Evolutionary conservation across 768 basidiomycete genomes (phyloP), one percentile per base, ranked within the genome.

Genomic region (Gloeophyllum trabeum): DNA sequence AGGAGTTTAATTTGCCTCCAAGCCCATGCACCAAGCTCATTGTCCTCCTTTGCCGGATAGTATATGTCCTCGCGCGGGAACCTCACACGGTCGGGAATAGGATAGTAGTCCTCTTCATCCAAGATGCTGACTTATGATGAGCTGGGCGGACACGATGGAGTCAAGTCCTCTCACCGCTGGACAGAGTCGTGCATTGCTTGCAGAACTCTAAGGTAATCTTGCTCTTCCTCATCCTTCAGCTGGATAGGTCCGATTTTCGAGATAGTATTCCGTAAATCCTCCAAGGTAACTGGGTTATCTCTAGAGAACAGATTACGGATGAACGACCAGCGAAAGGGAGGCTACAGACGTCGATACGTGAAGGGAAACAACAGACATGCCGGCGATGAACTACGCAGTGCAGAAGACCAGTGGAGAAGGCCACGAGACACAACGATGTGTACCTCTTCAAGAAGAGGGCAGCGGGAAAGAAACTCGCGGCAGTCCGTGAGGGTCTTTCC

Each of bases 181-280:
- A 37, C 36, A 12, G 36, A 37, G 36, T 37, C 36, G 36, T 37
- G 20, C 10, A 37, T 10, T 19, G 36, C 36, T 37, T 37, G 36
- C 7, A 37, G 36, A 19, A 37, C 10, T 10, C 36, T 10, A 7
- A 13, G 36, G 36, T 37, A 37, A 21, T 37, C 36, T 19, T 10
- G 7, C 20, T 37, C 36, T 21, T 37, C 36, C 36, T 12, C 36
- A 7, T 37, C 36, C 20, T 19, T 37, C 10, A 37, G 10, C 10
- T 37, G 10, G 20, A 37, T 37, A 7, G 10, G 10, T 10, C 36
- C 36, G 20, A 37, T 37, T 21, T 37, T 37, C 10, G 10, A 7
- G 12, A 37, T 19, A 7, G 36, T 37, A 10, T 7, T 21, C 10
- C 20, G 12, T 7, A 37, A 19, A 37, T 37, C 36, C 7, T 37